Percentiles rank a stretch among this genome's conserved stretches.
Conservation (phyloP, 768 basidiomycete species). For the Cyclocybe cylindracea region DNA sequence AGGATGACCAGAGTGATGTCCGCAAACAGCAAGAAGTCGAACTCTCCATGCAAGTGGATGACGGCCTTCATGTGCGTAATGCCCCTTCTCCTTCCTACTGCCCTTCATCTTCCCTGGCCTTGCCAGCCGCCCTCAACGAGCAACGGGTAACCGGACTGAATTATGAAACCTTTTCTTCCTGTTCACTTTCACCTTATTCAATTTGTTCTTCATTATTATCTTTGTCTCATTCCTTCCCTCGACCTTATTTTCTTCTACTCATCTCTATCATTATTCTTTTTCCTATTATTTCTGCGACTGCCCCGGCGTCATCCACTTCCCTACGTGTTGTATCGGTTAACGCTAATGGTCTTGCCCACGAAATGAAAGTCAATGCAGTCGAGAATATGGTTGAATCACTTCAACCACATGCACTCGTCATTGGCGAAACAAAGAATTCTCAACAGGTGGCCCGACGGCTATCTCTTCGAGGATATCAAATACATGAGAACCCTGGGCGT, state of each 20-base stretch:
- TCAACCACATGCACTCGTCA: slow-evolving; percentile 13
- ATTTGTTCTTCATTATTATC: not conserved
- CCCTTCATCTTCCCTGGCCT: not conserved
- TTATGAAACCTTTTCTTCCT: not conserved
- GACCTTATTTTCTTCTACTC: not conserved
- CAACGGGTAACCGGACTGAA: not conserved
- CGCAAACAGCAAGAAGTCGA: not conserved
- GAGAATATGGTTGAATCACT: slow-evolving; percentile 2
- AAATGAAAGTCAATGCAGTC: slow-evolving; percentile 7
- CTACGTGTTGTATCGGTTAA: slow-evolving; percentile 1
- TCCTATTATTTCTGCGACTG: too few relatives aligned
- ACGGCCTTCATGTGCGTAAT: not conserved
- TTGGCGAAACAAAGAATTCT: slow-evolving; percentile 15
- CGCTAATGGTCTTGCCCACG: slow-evolving; percentile 8
- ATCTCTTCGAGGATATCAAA: slow-evolving; percentile 4
- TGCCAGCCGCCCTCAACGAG: not conserved
- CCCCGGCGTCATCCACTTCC: not conserved
- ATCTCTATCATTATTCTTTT: too few relatives aligned
- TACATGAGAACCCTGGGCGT: slow-evolving; percentile 13
- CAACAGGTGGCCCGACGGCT: slow-evolving; percentile 2
- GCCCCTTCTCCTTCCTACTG: not conserved
- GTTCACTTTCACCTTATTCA: not conserved
- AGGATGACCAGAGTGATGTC: not conserved
- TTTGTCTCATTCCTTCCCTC: not conserved
- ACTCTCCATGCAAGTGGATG: too few relatives aligned